Percentiles rank a stretch among this genome's conserved stretches.
Conservation (phyloP, 345 rosid species). For the thale cress (Arabidopsis thaliana) region TAIR10.1 NC_003070.9:12763001-12763500, state of each 20-base stretch:
- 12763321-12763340: conserved; percentile 1
- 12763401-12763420: conserved; percentile 55
- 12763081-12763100: not conserved
- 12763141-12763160: conserved; percentile 37
- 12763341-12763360: conserved; percentile 27
- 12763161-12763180: conserved; percentile 38
- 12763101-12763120: not conserved
- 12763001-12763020: conserved; percentile 5
- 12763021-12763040: conserved; percentile 10
- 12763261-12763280: conserved; percentile 9
- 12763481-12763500: conserved; percentile 63
- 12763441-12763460: conserved; percentile 60
- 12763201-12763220: conserved; percentile 38
- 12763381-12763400: conserved; percentile 63
- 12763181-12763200: conserved; percentile 52
- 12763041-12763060: conserved; percentile 6
- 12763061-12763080: not conserved
- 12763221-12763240: conserved; percentile 4
- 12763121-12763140: not conserved
- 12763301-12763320: conserved; percentile 30
- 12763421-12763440: conserved; percentile 66
- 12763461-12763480: conserved; percentile 57
- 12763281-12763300: conserved; percentile 36
- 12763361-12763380: conserved; percentile 51
- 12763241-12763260: conserved; percentile 14